A percentile compares a stretch with the other conserved stretches of the same genome.
phyloP scores from a whole-genome alignment of 2,329 filamentous ascomycete genomes.

The Clarireedia homoeocarpa region DNA sequence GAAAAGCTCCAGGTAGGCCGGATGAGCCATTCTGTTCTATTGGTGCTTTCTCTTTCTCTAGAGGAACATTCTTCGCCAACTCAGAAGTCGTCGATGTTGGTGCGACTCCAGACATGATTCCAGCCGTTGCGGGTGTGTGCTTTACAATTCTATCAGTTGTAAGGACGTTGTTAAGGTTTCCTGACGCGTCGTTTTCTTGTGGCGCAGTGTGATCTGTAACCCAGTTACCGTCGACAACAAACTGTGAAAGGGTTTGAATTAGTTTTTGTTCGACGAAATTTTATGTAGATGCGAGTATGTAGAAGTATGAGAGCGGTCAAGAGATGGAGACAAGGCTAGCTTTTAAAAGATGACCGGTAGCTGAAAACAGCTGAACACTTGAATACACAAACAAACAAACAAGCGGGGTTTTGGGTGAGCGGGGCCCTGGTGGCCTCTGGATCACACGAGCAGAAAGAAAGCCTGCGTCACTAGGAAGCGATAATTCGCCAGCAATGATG shows the following conservation, averaged over 20 bases:
- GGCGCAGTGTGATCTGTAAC: slow-evolving; percentile 72
- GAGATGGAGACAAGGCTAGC: not conserved
- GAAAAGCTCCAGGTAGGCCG: slow-evolving; percentile 59
- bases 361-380: slow-evolving; percentile 1
- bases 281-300: not conserved
- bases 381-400: slow-evolving; percentile 4
- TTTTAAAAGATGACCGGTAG: slow-evolving; percentile 4
- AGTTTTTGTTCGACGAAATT: not conserved
- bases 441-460: not conserved
- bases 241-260: slow-evolving; percentile 44
- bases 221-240: slow-evolving; percentile 92
- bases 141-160: slow-evolving; percentile 60
- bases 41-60: slow-evolving; percentile 38
- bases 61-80: slow-evolving; percentile 58
- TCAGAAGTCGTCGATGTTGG: slow-evolving; percentile 65
- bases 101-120: slow-evolving; percentile 57
- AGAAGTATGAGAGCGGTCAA: not conserved
- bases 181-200: slow-evolving; percentile 72
- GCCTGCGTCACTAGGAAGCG: not conserved
- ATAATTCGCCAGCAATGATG: slow-evolving; percentile 4
- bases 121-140: slow-evolving; percentile 37
- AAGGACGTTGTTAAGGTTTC: slow-evolving; percentile 91
- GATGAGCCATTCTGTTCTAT: slow-evolving; percentile 31
- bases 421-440: not conserved
- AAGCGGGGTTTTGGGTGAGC: slow-evolving; percentile 9